Percentiles rank a stretch among this genome's conserved stretches.
Evolutionary conservation across 2,329 filamentous ascomycete species (phyloP).

Genomic region (Phaeosphaeriaceae sp.): DNA sequence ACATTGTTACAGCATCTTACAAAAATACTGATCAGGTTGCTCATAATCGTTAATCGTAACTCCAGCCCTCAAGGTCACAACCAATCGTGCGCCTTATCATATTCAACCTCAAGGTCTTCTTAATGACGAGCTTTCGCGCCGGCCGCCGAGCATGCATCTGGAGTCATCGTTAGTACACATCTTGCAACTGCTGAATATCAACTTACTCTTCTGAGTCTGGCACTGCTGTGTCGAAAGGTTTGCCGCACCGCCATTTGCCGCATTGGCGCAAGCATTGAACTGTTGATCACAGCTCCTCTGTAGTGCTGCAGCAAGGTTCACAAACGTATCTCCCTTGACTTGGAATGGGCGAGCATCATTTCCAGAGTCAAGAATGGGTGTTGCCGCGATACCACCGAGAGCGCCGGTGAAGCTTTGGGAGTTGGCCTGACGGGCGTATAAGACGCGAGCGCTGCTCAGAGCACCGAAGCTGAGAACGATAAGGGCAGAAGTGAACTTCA

Average conservation of each 20-base stretch:
- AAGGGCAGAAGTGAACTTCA: slow-evolving; percentile 31
- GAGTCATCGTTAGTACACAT: neutral
- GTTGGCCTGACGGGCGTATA: slow-evolving; percentile 33
- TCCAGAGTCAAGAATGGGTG: slow-evolving; percentile 58
- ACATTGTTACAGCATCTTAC: too few species aligned
- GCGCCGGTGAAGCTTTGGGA: slow-evolving; percentile 52
- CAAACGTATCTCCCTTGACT: slow-evolving; percentile 54
- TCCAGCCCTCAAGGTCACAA: neutral
- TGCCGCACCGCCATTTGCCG: slow-evolving; percentile 59
- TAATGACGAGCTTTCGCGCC: slow-evolving; percentile 1
- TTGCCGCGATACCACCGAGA: slow-evolving; percentile 61
- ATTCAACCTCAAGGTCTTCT: neutral
- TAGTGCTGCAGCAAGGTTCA: slow-evolving; percentile 61
- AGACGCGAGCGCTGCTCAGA: slow-evolving; percentile 24
- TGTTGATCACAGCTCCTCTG: slow-evolving; percentile 69
- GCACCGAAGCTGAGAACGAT: slow-evolving; percentile 24
- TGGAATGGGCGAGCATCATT: slow-evolving; percentile 53
- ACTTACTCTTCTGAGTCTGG: slow-evolving; percentile 58
- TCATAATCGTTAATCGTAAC: too few species aligned
- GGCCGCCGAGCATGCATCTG: slow-evolving; percentile 10
- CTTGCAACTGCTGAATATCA: neutral
- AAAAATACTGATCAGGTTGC: too few species aligned
- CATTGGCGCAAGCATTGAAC: slow-evolving; percentile 65
- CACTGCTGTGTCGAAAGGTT: slow-evolving; percentile 60
- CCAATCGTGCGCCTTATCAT: neutral